Evolutionary conservation across 306 rosid genomes (phyloP), one percentile per base, ranked within the genome.

Genomic region (Prunus kanzakura): DNA sequence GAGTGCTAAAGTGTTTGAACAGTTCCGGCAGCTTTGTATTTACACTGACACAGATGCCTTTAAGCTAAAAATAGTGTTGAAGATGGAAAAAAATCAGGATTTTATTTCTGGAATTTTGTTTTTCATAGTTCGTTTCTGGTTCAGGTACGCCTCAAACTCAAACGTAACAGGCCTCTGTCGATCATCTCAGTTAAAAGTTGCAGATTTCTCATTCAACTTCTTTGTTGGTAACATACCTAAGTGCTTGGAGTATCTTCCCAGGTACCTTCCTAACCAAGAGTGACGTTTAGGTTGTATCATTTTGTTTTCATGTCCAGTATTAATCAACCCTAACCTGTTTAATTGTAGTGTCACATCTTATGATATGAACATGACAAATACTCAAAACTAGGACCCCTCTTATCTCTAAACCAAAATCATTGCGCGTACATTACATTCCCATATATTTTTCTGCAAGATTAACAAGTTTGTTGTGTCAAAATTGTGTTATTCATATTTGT

Each of bases 151-250:
- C 43, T 75, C 93, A 82, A 76, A 46, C 30, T 74, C 79, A 55
- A 89, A 82, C 66, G 23, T 61, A 71, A 82, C 97, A 56, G 97
- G 97, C 77, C 77, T 96, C 57, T 96, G 99, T 62, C 93, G 82
- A 52, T 81, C 76, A 25, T 56, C 91, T 79, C 91, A 80, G 83
- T 87, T 92, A 23, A 84, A 85, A 85, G 82, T 86, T 54, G 99
- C 90, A 65, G 97, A 96, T 80, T 91, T 96, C 78, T 96, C 99
- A 16, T 88, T 79, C 86, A 96, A 96, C 82, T 93, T 87, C 83
- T 87, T 96, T 73, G 97, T 87, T 75, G 99, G 99, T 22, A 87
- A 81, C 78, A 81, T 96, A 79, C 98, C 98, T 2, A 87, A 87
- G 69, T 96, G 99, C 88, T 85, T 96, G 93, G 82, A 76, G 67